Evolutionary conservation across 768 basidiomycete species (phyloP).

Genomic region (Mycena epipterygia): DNA sequence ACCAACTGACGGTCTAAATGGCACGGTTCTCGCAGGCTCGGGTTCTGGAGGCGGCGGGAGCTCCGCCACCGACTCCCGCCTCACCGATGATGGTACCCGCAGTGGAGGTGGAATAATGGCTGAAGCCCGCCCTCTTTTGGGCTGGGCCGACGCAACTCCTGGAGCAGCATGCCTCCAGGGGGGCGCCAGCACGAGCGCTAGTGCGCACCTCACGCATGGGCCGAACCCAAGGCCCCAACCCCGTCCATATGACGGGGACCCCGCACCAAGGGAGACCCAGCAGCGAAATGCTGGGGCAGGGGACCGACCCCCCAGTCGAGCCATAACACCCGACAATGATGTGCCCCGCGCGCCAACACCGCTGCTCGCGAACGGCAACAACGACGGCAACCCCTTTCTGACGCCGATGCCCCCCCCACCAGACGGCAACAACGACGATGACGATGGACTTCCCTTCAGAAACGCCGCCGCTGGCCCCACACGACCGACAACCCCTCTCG

Average conservation of each 20-base stretch:
- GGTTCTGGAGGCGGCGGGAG: not conserved
- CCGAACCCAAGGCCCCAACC: not conserved
- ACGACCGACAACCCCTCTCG: not conserved
- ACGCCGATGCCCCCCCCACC: not conserved
- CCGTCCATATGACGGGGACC: not conserved
- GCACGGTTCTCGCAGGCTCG: not conserved
- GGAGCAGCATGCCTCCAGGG: slow-evolving; percentile 8
- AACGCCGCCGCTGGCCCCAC: not conserved
- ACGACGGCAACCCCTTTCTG: not conserved
- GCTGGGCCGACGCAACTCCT: slow-evolving; percentile 5
- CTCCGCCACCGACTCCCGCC: not conserved
- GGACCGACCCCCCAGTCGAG: not conserved
- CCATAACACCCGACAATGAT: not conserved
- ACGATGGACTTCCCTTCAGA: not conserved
- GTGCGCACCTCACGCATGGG: not conserved
- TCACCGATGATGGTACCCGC: slow-evolving; percentile 3
- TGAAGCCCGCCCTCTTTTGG: not conserved
- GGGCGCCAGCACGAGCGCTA: not conserved
- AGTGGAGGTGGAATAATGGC: slow-evolving; percentile 8
- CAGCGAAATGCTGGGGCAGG: not conserved
- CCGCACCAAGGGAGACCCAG: not conserved
- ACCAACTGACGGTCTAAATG: not conserved
- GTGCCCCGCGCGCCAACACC: not conserved
- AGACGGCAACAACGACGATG: not conserved
- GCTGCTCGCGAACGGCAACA: not conserved